These are phyloP conservation scores for Gigaspora rosea DNA, from an alignment of 192 early-diverging fungal species.

Conservation along the genomic window DNA sequence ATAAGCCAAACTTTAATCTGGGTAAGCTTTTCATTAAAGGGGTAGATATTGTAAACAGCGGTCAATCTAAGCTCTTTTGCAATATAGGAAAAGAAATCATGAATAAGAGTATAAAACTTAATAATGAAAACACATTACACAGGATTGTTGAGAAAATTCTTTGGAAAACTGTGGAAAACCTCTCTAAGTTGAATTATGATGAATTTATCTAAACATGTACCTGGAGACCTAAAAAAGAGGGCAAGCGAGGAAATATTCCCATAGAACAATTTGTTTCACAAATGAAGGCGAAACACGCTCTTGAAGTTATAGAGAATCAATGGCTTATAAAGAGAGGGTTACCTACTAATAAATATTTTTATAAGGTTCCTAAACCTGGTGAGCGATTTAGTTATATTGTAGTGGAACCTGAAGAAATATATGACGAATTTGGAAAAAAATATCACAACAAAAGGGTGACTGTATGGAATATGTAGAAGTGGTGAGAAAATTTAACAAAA, in stretches of 20 bases:
- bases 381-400: neutral
- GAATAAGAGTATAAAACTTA: neutral
- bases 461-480: conserved; percentile 15
- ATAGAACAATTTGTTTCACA: too few species aligned
- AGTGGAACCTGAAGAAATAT: neutral
- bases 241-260: too few species aligned
- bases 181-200: too few species aligned
- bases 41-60: conserved; percentile 8
- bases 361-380: conserved; percentile 2
- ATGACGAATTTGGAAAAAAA: neutral
- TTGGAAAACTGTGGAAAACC: too few species aligned
- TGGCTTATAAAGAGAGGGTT: conserved; percentile 1
- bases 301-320: neutral
- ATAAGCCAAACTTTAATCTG: neutral
- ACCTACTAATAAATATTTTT: conserved; percentile 4
- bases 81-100: neutral
- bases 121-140: neutral
- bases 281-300: neutral
- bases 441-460: neutral
- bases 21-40: conserved; percentile 4
- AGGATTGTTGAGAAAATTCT: neutral
- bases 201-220: too few species aligned
- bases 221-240: too few species aligned
- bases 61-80: neutral
- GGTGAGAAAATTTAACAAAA: neutral